Percentiles rank a stretch among this genome's conserved stretches.
phyloP scores from a whole-genome alignment of 192 early-diverging fungal genomes.

The Chytriomyces sp. region DNA sequence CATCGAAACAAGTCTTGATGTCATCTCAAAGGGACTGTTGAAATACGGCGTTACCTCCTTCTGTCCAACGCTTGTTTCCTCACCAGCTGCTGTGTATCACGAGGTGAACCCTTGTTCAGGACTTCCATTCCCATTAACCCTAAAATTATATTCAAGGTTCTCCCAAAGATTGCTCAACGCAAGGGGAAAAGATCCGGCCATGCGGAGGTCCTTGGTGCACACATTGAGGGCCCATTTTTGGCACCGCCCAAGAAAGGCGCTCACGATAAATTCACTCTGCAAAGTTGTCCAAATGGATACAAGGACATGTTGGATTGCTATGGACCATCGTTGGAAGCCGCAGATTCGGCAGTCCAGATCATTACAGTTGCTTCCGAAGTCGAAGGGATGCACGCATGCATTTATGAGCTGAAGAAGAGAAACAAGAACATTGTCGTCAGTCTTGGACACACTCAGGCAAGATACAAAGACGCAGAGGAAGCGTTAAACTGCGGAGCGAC shows the following conservation, averaged over 20 bases:
- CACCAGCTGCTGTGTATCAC: slow-evolving; percentile 71
- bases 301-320: slow-evolving; percentile 72
- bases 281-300: slow-evolving; percentile 65
- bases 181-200: slow-evolving; percentile 65
- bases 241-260: slow-evolving; percentile 76
- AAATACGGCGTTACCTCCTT: slow-evolving; percentile 81
- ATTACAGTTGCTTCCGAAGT: slow-evolving; percentile 83
- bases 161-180: slow-evolving; percentile 67
- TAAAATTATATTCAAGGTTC: slow-evolving; percentile 59
- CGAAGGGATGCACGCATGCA: slow-evolving; percentile 68
- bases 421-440: slow-evolving; percentile 66
- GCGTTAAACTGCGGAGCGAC: slow-evolving; percentile 49
- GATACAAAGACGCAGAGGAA: slow-evolving; percentile 24
- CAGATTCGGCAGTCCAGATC: slow-evolving; percentile 56
- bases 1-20: slow-evolving; percentile 66
- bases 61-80: slow-evolving; percentile 81
- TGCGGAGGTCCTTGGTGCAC: slow-evolving; percentile 70
- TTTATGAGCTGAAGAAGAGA: slow-evolving; percentile 66
- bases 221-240: slow-evolving; percentile 72
- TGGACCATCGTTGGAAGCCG: slow-evolving; percentile 63
- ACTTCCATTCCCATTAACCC: slow-evolving; percentile 12
- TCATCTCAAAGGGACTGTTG: slow-evolving; percentile 74
- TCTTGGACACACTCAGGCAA: slow-evolving; percentile 49
- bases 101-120: slow-evolving; percentile 10
- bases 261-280: slow-evolving; percentile 69